phyloP scores from a whole-genome alignment of 139 green algal species.

The Dunaliella sp. region DNA sequence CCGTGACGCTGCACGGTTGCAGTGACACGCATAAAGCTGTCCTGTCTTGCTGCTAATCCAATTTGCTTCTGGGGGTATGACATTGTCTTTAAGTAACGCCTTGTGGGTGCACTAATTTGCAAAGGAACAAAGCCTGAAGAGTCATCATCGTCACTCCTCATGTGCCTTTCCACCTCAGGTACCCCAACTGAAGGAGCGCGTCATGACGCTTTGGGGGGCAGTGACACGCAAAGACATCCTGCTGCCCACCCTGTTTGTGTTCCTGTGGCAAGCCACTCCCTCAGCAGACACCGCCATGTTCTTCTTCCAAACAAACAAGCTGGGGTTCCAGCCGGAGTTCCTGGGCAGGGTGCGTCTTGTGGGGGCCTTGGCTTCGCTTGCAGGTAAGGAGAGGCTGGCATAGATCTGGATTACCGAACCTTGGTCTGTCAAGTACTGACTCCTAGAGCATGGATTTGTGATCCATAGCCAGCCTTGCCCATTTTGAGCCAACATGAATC shows the following conservation, averaged over 20 bases:
- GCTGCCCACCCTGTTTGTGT: constrained; percentile 34
- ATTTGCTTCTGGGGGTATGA: no score
- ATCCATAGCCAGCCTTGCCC: neutral
- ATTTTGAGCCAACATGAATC: neutral
- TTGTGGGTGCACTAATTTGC: no score
- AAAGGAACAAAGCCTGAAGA: no score
- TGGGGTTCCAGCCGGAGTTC: constrained; percentile 75
- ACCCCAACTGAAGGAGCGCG: constrained; percentile 9
- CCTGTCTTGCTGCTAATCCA: no score
- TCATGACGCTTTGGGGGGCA: constrained; percentile 38
- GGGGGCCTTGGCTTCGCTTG: constrained; percentile 69
- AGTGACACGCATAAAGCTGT: no score
- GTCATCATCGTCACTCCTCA: no score
- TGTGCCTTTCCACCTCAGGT: no score
- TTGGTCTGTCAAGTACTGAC: no score
- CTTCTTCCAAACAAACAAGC: constrained; percentile 65
- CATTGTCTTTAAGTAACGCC: no score
- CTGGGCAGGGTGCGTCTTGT: constrained; percentile 88
- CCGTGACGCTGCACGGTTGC: no score
- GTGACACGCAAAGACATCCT: constrained; percentile 30
- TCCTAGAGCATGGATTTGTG: constrained; percentile 2
- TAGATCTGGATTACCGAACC: no score
- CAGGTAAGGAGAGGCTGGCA: constrained; percentile 65
- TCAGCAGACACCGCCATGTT: constrained; percentile 61
- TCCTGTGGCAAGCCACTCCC: constrained; percentile 66